A percentile compares a stretch with the other conserved stretches of the same genome.
Evolutionary conservation across 2,329 filamentous ascomycete species (phyloP).

Genomic region (Phaeosphaeria sp.): DNA sequence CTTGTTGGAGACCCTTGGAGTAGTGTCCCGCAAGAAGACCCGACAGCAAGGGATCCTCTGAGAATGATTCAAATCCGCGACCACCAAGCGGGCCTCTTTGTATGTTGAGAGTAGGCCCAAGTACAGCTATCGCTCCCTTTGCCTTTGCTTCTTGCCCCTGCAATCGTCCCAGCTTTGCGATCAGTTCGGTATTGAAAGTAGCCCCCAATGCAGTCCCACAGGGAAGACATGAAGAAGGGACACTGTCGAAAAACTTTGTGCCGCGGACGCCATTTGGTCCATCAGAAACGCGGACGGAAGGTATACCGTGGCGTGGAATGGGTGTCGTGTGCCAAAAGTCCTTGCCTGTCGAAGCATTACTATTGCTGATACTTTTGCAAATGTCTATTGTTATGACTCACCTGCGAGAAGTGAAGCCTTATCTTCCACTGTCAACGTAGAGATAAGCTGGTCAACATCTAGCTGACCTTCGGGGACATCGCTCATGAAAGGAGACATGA

Average conservation of each 20-base stretch:
- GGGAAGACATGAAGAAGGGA: constrained; percentile 70
- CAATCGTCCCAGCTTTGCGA: constrained; percentile 41
- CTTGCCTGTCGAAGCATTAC: too few relatives aligned
- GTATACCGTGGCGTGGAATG: neutral
- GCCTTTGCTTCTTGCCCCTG: too few relatives aligned
- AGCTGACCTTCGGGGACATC: too few relatives aligned
- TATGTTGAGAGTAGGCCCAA: constrained; percentile 39
- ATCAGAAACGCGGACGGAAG: constrained; percentile 52
- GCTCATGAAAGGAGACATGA: too few relatives aligned
- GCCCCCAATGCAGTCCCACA: constrained; percentile 69
- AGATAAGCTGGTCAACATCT: too few relatives aligned
- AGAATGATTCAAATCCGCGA: constrained; percentile 17
- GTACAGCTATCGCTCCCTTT: neutral
- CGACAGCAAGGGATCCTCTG: constrained; percentile 15
- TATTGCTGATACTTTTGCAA: too few relatives aligned
- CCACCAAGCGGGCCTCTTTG: constrained; percentile 16
- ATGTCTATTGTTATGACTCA: too few relatives aligned
- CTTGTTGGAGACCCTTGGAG: too few relatives aligned
- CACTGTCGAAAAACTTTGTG: constrained; percentile 65
- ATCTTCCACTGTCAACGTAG: too few relatives aligned
- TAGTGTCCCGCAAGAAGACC: constrained; percentile 2
- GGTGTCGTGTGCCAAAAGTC: too few relatives aligned
- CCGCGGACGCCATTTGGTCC: constrained; percentile 72
- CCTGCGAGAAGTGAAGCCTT: too few relatives aligned
- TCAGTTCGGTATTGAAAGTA: constrained; percentile 74